Percentiles rank a stretch among this genome's conserved stretches.
These are phyloP conservation scores for Phytophthora vignae DNA, from an alignment of 352 stramenopile species.

Conservation along the genomic window DNA sequence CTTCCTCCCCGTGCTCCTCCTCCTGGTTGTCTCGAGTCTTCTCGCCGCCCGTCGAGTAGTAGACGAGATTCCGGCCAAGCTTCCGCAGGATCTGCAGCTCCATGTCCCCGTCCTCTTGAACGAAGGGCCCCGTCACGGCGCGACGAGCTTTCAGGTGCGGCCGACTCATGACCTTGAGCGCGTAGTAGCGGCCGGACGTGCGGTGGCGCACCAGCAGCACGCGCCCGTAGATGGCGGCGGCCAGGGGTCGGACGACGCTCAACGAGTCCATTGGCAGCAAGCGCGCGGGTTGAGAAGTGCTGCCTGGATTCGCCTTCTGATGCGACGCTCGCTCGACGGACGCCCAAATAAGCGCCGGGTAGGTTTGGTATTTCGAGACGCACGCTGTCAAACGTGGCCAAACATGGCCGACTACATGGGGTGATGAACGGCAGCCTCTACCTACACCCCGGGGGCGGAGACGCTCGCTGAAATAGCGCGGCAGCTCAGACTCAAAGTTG, in stretches of 20 bases:
- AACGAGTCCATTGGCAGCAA: constrained; percentile 53
- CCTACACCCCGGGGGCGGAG: neutral
- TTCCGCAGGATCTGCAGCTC: constrained; percentile 55
- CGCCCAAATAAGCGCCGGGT: constrained; percentile 19
- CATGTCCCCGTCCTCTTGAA: constrained; percentile 53
- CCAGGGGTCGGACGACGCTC: constrained; percentile 47
- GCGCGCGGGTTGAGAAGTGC: neutral
- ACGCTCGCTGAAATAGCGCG: constrained; percentile 17
- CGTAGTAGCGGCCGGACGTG: constrained; percentile 42
- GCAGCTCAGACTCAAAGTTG: too few species aligned
- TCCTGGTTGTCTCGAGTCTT: constrained; percentile 2
- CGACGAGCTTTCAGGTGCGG: constrained; percentile 56
- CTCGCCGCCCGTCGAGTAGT: neutral
- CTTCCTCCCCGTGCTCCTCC: neutral
- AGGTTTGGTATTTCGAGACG: constrained; percentile 5
- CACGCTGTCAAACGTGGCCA: constrained; percentile 11
- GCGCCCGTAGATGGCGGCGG: constrained; percentile 62
- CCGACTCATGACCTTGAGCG: constrained; percentile 76
- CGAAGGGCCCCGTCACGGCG: constrained; percentile 46
- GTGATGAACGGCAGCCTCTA: constrained; percentile 18
- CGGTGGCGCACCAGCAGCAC: constrained; percentile 56
- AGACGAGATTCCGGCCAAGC: constrained; percentile 45
- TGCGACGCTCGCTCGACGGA: neutral
- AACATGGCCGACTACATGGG: neutral
- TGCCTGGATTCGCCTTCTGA: neutral